These are phyloP conservation scores for Phytomonas serpens DNA, from an alignment of 208 protist species.

Conservation along the genomic window DNA sequence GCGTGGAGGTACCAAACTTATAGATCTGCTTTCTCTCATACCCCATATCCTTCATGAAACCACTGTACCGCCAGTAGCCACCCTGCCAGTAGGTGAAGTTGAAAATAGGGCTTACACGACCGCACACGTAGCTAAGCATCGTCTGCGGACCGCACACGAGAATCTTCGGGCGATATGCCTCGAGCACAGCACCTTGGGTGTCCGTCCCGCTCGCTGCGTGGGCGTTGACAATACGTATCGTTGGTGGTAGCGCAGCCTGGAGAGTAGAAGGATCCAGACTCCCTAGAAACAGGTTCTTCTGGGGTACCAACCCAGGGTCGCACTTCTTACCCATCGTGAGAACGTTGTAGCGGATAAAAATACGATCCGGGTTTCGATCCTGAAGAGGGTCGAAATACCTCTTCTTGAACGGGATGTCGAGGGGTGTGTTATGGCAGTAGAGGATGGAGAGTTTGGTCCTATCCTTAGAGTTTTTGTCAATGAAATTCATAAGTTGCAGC, in stretches of 20 bases:
- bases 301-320: neutral
- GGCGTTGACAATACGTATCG: conserved; percentile 15
- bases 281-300: conserved; percentile 53
- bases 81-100: conserved; percentile 77
- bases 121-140: conserved; percentile 64
- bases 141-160: conserved; percentile 75
- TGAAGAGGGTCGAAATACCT: conserved; percentile 35
- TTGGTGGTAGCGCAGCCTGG: conserved; percentile 32
- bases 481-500: conserved; percentile 74
- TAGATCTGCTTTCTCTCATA: conserved; percentile 74
- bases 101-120: conserved; percentile 44
- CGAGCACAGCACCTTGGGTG: neutral
- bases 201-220: neutral
- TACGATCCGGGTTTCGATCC: conserved; percentile 24
- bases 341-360: conserved; percentile 60
- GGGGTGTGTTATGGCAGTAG: conserved; percentile 62
- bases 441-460: conserved; percentile 41
- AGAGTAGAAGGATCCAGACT: conserved; percentile 62
- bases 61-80: conserved; percentile 57
- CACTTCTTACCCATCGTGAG: conserved; percentile 10
- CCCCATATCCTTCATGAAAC: conserved; percentile 82
- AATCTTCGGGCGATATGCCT: conserved; percentile 37
- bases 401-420: conserved; percentile 48
- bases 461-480: conserved; percentile 45
- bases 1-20: conserved; percentile 84